phyloP scores from a whole-genome alignment of 495 filamentous ascomycete species.

The Penicillium psychrofluorescens region DNA sequence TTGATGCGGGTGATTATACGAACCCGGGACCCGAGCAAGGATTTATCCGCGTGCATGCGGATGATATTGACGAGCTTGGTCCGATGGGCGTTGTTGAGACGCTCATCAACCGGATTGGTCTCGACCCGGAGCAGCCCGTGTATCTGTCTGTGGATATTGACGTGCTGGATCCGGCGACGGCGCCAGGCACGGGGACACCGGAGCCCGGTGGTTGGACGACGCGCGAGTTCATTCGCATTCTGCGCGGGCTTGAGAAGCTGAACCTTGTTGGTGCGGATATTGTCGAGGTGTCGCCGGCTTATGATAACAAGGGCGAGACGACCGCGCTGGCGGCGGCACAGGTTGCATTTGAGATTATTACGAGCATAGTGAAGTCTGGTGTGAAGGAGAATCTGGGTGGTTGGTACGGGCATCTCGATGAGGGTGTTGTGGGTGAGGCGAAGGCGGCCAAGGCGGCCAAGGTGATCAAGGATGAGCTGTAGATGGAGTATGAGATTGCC shows the following conservation, averaged over 20 bases:
- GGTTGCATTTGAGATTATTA: constrained; percentile 75
- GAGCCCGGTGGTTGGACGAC: constrained; percentile 72
- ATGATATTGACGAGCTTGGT: constrained; percentile 65
- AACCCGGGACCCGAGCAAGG: constrained; percentile 49
- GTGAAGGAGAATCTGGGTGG: constrained; percentile 38
- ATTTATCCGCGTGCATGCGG: constrained; percentile 57
- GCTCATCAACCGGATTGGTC: constrained; percentile 52
- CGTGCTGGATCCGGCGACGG: constrained; percentile 63
- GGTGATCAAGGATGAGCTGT: constrained; percentile 37
- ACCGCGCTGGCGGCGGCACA: constrained; percentile 81
- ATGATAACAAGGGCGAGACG: constrained; percentile 76
- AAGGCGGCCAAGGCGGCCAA: constrained; percentile 9
- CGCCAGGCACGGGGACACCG: constrained; percentile 67
- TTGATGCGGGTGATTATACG: constrained; percentile 58
- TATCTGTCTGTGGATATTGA: constrained; percentile 75
- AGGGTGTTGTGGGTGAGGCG: constrained; percentile 12
- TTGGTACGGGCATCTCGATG: constrained; percentile 34
- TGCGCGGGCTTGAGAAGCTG: constrained; percentile 61
- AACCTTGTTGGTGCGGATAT: constrained; percentile 72
- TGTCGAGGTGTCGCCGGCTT: constrained; percentile 81
- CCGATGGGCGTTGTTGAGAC: constrained; percentile 48
- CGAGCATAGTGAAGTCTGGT: constrained; percentile 67
- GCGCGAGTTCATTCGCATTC: constrained; percentile 60
- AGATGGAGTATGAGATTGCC: constrained; percentile 14
- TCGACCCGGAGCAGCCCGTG: constrained; percentile 58